Base-by-base conservation (phyloP, 129 eudicot species). In the Flaveria linearis region DNA sequence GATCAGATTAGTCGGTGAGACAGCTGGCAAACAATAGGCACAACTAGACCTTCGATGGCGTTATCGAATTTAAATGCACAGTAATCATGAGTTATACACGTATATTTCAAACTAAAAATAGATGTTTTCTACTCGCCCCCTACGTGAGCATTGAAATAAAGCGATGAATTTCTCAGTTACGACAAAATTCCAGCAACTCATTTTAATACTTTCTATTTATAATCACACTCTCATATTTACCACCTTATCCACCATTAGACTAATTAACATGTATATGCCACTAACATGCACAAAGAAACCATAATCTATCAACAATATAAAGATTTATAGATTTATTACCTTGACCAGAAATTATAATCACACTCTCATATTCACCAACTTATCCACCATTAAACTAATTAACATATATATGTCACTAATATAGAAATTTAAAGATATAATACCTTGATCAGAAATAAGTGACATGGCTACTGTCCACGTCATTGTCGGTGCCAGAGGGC, bases 401-500 rank as follows among this genome's bases (percentile, higher is more conserved):
- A 73, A 56, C 74, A 65, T 73, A 36, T 28, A 58, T 56, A 64
- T 53, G 11, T 50, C 49, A 39, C 55, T 47, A 62, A 58, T 39
- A 61, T 30, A 9, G 26, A 72, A 30, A 56, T 36, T 61, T 39
- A 71, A 10, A 71, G 36, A 68, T 68, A 68, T 26, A 71, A 42
- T 77, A 69, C 79, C 84, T 64, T 50, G 56, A 51, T 72, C 23
- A 60, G 61, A 65, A 22, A 20, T 53, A 72, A 12, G 72, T 36
- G 68, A 65, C 45, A 82, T 75, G 76, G 68, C 76, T 53, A 57
- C 46, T 81, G 77, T 15, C 82, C 81, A 73, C 86, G 53, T 71
- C 82, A 79, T 70, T 80, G 84, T 80, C 86, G 80, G 88, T 76
- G 71, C 82, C 84, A 90, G 91, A 74, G 77, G 75, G 78, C 81